phyloP scores from a whole-genome alignment of 495 filamentous ascomycete species.

The Neurospora sp. region DNA sequence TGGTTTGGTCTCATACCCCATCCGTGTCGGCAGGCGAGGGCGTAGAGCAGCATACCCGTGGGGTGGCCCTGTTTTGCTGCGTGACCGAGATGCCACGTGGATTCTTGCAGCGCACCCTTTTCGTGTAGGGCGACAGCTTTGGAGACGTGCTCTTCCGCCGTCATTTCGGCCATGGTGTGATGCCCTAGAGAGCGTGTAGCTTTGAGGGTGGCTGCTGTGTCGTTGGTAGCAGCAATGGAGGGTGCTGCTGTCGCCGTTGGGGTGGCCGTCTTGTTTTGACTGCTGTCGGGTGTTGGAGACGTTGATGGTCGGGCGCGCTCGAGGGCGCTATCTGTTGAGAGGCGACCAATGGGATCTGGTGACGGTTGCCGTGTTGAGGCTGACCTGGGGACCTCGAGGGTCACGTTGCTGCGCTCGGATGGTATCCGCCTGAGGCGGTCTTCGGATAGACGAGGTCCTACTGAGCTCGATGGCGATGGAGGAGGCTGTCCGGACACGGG shows the following conservation, averaged over 20 bases:
- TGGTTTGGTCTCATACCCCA: slow-evolving; percentile 95
- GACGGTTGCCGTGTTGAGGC: slow-evolving; percentile 21
- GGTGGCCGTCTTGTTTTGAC: slow-evolving; percentile 28
- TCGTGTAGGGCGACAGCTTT: slow-evolving; percentile 86
- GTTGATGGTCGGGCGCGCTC: slow-evolving; percentile 25
- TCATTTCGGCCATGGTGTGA: slow-evolving; percentile 45
- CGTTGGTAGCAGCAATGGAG: slow-evolving; percentile 38
- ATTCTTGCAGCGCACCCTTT: slow-evolving; percentile 73
- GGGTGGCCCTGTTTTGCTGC: slow-evolving; percentile 78
- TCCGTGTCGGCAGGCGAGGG: slow-evolving; percentile 90
- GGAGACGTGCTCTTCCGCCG: slow-evolving; percentile 76
- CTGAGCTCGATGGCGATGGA: slow-evolving; percentile 44
- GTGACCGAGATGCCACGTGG: slow-evolving; percentile 88
- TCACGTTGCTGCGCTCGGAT: slow-evolving; percentile 35
- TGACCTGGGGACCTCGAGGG: slow-evolving; percentile 26
- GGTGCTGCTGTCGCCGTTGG: slow-evolving; percentile 24
- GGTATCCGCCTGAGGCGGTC: slow-evolving; percentile 29
- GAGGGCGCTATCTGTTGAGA: slow-evolving; percentile 36
- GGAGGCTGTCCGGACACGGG: slow-evolving; percentile 36
- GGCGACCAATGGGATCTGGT: slow-evolving; percentile 31
- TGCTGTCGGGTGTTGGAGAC: slow-evolving; percentile 27
- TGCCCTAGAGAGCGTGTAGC: slow-evolving; percentile 40
- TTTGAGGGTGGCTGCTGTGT: slow-evolving; percentile 56
- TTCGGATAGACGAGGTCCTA: slow-evolving; percentile 27
- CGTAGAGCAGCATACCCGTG: slow-evolving; percentile 91